Conservation (phyloP, 139 green algal genomes). For the Yamagishiella unicocca region DNA sequence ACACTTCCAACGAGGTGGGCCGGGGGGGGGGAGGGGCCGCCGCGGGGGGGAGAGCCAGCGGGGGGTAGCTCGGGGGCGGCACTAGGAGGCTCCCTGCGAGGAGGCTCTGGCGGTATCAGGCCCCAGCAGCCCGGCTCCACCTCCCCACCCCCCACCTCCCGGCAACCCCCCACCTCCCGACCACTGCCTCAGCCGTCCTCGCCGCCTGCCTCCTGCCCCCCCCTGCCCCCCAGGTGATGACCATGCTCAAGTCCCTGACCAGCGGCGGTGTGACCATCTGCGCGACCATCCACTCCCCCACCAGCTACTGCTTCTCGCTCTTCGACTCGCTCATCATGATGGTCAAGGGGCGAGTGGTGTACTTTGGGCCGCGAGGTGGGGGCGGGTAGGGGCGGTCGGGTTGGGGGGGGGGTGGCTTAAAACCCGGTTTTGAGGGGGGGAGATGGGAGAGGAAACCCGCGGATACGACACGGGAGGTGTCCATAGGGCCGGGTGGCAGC, state of each 20-base stretch:
- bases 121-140: too few relatives aligned
- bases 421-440: too few relatives aligned
- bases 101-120: too few relatives aligned
- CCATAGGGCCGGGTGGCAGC: too few relatives aligned
- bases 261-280: conserved; percentile 70
- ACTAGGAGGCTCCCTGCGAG: not conserved
- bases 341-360: conserved; percentile 63
- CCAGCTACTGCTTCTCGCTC: conserved; percentile 77
- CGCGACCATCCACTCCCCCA: conserved; percentile 86
- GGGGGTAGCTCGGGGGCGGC: not conserved
- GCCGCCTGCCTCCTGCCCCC: not conserved
- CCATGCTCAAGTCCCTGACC: conserved; percentile 54
- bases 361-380: conserved; percentile 59
- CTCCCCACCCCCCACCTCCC: too few relatives aligned
- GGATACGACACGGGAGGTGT: too few relatives aligned
- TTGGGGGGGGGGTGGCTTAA: not conserved
- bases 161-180: not conserved
- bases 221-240: conserved; percentile 68
- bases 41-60: not conserved
- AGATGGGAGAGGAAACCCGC: too few relatives aligned
- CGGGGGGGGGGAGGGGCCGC: not conserved
- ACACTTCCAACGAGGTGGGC: conserved; percentile 70
- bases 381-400: not conserved
- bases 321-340: conserved; percentile 81
- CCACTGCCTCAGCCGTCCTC: not conserved